These are phyloP conservation scores for Populus tomentosa DNA, from an alignment of 441 rosid genomes.

Conservation along the genomic window DNA sequence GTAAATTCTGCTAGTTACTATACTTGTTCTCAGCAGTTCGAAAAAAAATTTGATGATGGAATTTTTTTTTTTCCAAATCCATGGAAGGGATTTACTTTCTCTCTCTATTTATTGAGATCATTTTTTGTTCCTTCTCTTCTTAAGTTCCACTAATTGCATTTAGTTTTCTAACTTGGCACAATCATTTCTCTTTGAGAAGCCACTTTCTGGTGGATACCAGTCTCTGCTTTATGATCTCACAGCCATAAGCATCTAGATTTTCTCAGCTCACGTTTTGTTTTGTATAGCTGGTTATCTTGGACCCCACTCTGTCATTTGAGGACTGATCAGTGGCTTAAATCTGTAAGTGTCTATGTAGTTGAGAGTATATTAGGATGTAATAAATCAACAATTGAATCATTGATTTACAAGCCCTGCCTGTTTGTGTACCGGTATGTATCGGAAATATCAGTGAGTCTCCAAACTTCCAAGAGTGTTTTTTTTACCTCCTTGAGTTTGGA, in stretches of 20 bases:
- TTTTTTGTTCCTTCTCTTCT: background rate
- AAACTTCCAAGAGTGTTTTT: background rate
- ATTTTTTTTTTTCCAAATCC: background rate
- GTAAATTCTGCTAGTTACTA: conserved; percentile 21
- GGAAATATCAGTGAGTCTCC: background rate
- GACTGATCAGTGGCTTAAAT: background rate
- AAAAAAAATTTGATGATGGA: background rate
- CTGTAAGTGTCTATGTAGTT: background rate
- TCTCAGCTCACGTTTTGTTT: background rate
- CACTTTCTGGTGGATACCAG: background rate
- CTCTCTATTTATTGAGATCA: background rate
- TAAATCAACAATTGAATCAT: background rate
- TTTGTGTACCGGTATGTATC: background rate
- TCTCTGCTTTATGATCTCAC: background rate
- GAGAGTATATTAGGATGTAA: background rate
- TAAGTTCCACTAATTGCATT: background rate
- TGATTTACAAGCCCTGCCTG: background rate
- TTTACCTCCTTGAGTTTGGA: background rate
- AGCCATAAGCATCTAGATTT: background rate
- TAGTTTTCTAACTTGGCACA: background rate
- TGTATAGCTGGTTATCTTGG: background rate
- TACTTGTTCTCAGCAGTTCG: background rate
- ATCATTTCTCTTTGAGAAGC: background rate
- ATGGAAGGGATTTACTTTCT: background rate
- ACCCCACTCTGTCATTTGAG: background rate